Conservation (phyloP, 2,329 filamentous ascomycete species). For the Fusarium domesticum region DNA sequence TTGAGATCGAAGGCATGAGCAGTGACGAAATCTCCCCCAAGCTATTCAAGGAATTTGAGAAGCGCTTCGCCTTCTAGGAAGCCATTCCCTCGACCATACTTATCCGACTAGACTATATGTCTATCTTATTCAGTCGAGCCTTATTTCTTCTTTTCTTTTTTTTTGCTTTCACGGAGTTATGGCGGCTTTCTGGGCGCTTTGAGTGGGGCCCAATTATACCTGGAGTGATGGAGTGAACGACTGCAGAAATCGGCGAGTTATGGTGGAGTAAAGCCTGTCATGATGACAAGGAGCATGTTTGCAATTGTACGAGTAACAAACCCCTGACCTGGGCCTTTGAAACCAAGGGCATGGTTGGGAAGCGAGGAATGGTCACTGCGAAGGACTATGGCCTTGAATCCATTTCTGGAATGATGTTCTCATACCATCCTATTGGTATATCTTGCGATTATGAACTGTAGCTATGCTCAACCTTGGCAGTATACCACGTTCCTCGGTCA, state of each 20-base stretch:
- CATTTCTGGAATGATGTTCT: constrained; percentile 14
- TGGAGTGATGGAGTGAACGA: constrained; percentile 11
- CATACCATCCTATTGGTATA: constrained; percentile 11
- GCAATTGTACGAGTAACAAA: neutral
- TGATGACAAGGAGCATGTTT: neutral
- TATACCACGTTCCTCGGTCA: neutral
- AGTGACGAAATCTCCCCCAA: constrained; percentile 96
- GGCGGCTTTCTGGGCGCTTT: constrained; percentile 21
- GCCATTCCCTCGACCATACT: neutral
- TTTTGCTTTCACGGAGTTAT: constrained; percentile 22
- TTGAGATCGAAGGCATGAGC: constrained; percentile 82
- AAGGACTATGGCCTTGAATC: neutral
- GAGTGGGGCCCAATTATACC: constrained; percentile 17
- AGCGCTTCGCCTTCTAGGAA: constrained; percentile 56
- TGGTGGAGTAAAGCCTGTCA: neutral
- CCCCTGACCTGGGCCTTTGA: neutral
- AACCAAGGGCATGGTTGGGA: neutral
- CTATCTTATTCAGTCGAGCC: constrained; percentile 2
- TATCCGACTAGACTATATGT: too few relatives aligned
- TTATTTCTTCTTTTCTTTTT: neutral
- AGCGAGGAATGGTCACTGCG: constrained; percentile 5
- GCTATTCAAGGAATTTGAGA: constrained; percentile 78
- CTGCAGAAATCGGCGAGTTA: constrained; percentile 3
- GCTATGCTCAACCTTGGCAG: neutral
- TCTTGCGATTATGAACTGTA: constrained; percentile 1